Conservation (phyloP, 371 early-diverging fungal genomes). For the Circinella umbellata region DNA sequence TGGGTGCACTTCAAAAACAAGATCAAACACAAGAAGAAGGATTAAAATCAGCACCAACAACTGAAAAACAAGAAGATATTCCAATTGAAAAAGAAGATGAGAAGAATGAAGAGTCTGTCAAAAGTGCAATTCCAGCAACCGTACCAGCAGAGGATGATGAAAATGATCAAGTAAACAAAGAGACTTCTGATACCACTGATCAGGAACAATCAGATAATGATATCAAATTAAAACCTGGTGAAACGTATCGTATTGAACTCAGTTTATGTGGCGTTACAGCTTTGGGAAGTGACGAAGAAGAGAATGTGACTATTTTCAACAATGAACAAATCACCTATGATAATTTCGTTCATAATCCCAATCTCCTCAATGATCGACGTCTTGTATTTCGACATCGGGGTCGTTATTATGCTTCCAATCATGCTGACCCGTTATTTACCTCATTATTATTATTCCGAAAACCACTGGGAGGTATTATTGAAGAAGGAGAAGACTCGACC, state of each 20-base stretch:
- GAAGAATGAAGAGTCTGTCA: background rate
- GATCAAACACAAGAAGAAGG: too few species aligned
- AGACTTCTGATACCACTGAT: background rate
- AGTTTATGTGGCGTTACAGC: conserved; percentile 59
- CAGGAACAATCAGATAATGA: background rate
- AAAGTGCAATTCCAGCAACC: background rate
- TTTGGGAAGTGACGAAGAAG: conserved; percentile 46
- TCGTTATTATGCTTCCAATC: conserved; percentile 51
- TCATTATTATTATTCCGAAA: conserved; percentile 57
- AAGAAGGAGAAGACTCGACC: conserved; percentile 5
- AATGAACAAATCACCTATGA: conserved; percentile 65
- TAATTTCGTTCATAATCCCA: conserved; percentile 68
- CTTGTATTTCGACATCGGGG: conserved; percentile 72
- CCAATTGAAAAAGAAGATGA: background rate
- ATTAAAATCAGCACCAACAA: background rate
- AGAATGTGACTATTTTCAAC: conserved; percentile 67
- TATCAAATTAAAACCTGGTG: conserved; percentile 27
- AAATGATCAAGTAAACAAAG: background rate
- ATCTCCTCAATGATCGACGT: conserved; percentile 65
- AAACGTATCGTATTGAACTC: conserved; percentile 55
- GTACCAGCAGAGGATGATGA: background rate
- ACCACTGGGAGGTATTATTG: conserved; percentile 12
- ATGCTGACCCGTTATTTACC: conserved; percentile 58
- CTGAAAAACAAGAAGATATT: background rate
- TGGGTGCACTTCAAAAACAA: background rate